A percentile compares a stretch with the other conserved stretches of the same genome.
Evolutionary conservation across 805 yeast genomes (phyloP).

Genomic region (Diddensiella caesifluorescens): DNA sequence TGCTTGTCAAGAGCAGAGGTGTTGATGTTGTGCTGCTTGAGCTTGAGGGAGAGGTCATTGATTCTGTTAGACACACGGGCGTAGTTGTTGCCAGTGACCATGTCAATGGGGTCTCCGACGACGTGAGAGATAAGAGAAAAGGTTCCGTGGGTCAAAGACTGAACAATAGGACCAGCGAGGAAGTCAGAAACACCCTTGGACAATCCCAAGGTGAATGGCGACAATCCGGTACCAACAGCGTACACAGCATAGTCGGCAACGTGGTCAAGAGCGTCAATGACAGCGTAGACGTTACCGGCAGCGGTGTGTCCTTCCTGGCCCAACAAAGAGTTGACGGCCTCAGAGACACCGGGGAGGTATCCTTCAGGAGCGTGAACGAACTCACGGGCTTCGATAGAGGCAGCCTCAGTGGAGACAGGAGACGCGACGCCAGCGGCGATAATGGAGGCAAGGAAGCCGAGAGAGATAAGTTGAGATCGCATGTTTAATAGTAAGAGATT

Average conservation of each 20-base stretch:
- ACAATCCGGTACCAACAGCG: conserved; percentile 8
- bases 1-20: conserved; percentile 4
- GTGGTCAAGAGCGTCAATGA: conserved; percentile 12
- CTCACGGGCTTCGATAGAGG: background rate
- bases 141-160: conserved; percentile 15
- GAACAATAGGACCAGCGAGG: conserved; percentile 14
- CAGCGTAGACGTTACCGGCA: conserved; percentile 11
- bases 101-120: conserved; percentile 12
- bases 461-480: background rate
- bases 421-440: background rate
- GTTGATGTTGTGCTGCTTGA: conserved; percentile 4
- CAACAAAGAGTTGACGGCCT: conserved; percentile 1
- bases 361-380: conserved; percentile 12
- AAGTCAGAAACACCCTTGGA: conserved; percentile 11
- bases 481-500: no score
- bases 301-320: conserved; percentile 9
- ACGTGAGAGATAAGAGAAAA: conserved; percentile 13
- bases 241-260: conserved; percentile 12
- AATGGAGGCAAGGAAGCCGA: background rate
- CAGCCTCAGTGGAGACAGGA: background rate
- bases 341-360: conserved; percentile 6
- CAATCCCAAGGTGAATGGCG: conserved; percentile 13
- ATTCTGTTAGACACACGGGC: conserved; percentile 6
- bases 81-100: conserved; percentile 8
- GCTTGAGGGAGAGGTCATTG: conserved; percentile 4